A percentile compares a stretch with the other conserved stretches of the same genome.
Conservation (phyloP, 1,284 basidiomycete genomes). For the Taiwanofungus camphoratus region DNA sequence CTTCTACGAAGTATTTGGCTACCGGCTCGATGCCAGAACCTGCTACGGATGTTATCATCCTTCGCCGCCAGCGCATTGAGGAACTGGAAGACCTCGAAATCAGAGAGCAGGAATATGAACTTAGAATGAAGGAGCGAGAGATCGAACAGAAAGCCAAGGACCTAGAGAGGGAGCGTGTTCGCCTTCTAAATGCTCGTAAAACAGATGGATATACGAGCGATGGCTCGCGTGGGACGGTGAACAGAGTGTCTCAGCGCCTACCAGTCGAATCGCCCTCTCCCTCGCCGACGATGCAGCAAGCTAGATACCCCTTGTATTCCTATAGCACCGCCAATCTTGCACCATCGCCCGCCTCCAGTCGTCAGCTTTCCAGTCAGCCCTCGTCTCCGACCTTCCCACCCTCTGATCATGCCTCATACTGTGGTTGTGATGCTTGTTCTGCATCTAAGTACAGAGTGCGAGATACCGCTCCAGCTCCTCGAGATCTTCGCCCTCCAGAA, state of each 20-base stretch:
- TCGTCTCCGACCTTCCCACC: slow-evolving; percentile 23
- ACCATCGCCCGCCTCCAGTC: slow-evolving; percentile 20
- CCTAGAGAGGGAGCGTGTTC: slow-evolving; percentile 24
- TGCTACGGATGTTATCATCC: slow-evolving; percentile 21
- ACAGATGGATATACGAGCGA: slow-evolving; percentile 24
- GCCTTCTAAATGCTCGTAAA: slow-evolving; percentile 17
- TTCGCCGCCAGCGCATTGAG: slow-evolving; percentile 41
- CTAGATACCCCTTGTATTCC: slow-evolving; percentile 29
- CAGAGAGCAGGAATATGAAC: slow-evolving; percentile 47
- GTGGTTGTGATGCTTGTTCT: slow-evolving; percentile 58
- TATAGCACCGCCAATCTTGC: slow-evolving; percentile 42
- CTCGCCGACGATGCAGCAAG: slow-evolving; percentile 7
- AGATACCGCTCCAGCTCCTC: slow-evolving; percentile 27
- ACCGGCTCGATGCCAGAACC: no score
- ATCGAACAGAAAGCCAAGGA: slow-evolving; percentile 47
- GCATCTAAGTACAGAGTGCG: slow-evolving; percentile 39
- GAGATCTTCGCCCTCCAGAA: slow-evolving; percentile 37
- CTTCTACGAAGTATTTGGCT: slow-evolving; percentile 9
- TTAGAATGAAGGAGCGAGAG: slow-evolving; percentile 54
- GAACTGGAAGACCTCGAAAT: slow-evolving; percentile 47
- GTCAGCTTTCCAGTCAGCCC: slow-evolving; percentile 19
- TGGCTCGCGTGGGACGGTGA: slow-evolving; percentile 11
- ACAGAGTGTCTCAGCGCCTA: slow-evolving; percentile 12
- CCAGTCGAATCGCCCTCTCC: slow-evolving; percentile 11
- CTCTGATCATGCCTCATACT: slow-evolving; percentile 48